phyloP scores from a whole-genome alignment of 768 basidiomycete genomes.

The Chalciporus piperatus region DNA sequence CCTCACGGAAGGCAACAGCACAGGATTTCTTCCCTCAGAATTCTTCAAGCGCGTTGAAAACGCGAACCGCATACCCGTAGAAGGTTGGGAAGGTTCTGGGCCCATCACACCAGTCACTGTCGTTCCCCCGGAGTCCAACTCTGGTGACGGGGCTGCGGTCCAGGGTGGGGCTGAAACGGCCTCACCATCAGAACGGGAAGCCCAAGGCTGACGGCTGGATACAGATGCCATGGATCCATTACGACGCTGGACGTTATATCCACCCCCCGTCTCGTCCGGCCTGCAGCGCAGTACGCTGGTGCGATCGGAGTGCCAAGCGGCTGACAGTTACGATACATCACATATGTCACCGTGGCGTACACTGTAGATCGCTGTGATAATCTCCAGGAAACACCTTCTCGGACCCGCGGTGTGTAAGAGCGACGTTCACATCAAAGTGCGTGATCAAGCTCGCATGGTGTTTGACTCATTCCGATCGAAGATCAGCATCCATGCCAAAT shows the following conservation, averaged over 20 bases:
- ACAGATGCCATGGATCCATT: not conserved
- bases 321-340: too few relatives aligned
- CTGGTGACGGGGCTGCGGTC: not conserved
- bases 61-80: constrained; percentile 17
- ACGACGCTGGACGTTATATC: not conserved
- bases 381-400: too few relatives aligned
- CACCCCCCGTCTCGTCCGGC: not conserved
- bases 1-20: constrained; percentile 72
- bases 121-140: not conserved
- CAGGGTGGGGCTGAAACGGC: not conserved
- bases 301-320: too few relatives aligned
- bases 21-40: constrained; percentile 56
- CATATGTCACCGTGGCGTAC: too few relatives aligned
- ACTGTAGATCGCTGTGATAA: too few relatives aligned
- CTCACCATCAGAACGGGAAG: not conserved
- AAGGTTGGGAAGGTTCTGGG: constrained; percentile 21
- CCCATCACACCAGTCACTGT: not conserved
- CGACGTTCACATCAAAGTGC: too few relatives aligned
- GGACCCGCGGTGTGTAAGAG: too few relatives aligned
- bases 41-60: constrained; percentile 74
- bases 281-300: too few relatives aligned
- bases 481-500: too few relatives aligned
- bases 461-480: too few relatives aligned
- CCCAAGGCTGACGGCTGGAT: not conserved
- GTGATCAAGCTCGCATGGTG: too few relatives aligned